Evolutionary conservation across 352 stramenopile species (phyloP), one percentile per base, ranked within the genome.

Genomic region (Phytophthora ohioensis): DNA sequence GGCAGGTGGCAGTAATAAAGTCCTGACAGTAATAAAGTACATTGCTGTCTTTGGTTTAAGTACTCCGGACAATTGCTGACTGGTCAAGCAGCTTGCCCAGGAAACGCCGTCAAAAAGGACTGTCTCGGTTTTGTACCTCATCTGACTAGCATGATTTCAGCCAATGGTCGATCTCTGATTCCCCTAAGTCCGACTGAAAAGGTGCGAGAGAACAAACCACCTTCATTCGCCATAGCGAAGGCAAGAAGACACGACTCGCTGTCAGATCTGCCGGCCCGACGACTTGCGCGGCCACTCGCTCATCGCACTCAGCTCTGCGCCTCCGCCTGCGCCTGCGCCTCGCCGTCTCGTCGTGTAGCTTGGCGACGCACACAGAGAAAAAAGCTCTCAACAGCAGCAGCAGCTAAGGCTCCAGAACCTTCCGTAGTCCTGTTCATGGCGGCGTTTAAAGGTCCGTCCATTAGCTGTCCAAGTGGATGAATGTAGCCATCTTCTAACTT

Each of bases 391-490:
- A 46, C 27, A 51, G 36, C 32, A 56, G 27, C 34, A 69, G 30
- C 46, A 56, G 17, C 17, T 21, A 52, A 62, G 35, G 47, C n/a
- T 46, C 17, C 41, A 46, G 21, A 27, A 46, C 41, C 2, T 42
- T 42, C 36, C 4, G 9, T 27, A 41, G 6, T 38, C 21, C 17
- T 43, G 17, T n/a, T 49, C 57, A 92, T 92, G 85, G 85, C 85
- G 53, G 81, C 84, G 13, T 92, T 92, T 56, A 90, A 92, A 91
- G 84, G 84, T 91, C 63, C 63, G 65, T 67, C n/a, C 35, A 42
- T 17, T 35, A 13, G 10, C 13, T 38, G 21, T 60, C n/a, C 42
- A 32, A 35, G 31, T 39, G 17, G 27, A 13, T n/a, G 27, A 41
- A 58, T 66, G 41, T 57, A 47, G 36, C 45, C 43, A 51, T 35